Percentiles rank a stretch among this genome's conserved stretches.
Conservation (phyloP, 140 eudicot genomes). For the Senecio squalidus region DNA sequence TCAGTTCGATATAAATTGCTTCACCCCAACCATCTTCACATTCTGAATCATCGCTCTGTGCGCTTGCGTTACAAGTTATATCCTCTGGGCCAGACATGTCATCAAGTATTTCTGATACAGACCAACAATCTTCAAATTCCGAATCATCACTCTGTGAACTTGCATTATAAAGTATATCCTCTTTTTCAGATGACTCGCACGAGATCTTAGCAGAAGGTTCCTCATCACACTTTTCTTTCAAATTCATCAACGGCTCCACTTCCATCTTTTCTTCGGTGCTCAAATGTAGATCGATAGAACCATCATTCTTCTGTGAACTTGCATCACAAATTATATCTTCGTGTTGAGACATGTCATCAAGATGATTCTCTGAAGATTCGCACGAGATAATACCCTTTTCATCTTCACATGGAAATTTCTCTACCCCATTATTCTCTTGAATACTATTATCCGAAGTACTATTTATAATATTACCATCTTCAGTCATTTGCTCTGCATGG, state of each 20-base stretch:
- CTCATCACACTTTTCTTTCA: not conserved
- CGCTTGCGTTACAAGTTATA: not conserved
- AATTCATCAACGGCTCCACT: not conserved
- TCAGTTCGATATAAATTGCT: too few relatives aligned
- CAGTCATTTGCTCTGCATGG: slow-evolving; percentile 17
- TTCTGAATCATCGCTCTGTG: not conserved
- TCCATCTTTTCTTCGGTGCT: not conserved
- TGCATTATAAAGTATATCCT: not conserved
- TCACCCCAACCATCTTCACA: not conserved
- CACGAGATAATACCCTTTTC: too few relatives aligned
- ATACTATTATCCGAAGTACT: slow-evolving; percentile 7
- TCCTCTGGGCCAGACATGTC: not conserved
- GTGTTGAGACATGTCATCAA: too few relatives aligned
- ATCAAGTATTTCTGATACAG: not conserved
- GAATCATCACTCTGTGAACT: not conserved
- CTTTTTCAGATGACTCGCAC: not conserved
- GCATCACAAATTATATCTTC: not conserved
- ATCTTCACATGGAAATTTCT: not conserved
- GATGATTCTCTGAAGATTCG: too few relatives aligned
- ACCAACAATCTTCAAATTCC: not conserved
- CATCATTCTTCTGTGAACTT: not conserved
- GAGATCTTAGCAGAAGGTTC: not conserved
- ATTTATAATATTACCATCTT: slow-evolving; percentile 3
- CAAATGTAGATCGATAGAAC: not conserved
- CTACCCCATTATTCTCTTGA: slow-evolving; percentile 10